A percentile compares a stretch with the other conserved stretches of the same genome.
Conservation (phyloP, 805 yeast genomes). For the Saccharomycopsis fibuligera region DNA sequence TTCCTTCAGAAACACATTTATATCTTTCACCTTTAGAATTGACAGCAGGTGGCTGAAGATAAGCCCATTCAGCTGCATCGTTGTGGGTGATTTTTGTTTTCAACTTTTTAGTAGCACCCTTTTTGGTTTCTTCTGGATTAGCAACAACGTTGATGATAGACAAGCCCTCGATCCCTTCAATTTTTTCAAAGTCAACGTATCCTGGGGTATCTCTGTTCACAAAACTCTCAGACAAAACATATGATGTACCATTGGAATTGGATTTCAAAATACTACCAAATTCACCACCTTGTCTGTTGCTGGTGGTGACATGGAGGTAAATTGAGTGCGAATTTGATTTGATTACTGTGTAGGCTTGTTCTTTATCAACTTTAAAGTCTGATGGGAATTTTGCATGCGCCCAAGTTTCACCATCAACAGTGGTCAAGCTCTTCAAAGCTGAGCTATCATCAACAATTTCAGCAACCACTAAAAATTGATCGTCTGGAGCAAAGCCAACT, state of each 20-base stretch:
- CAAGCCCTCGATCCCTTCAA: constrained; percentile 81
- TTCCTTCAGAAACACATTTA: constrained; percentile 40
- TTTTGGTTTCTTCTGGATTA: constrained; percentile 41
- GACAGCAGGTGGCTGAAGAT: constrained; percentile 57
- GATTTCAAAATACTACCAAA: constrained; percentile 81
- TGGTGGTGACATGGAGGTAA: constrained; percentile 77
- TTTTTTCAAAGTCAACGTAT: constrained; percentile 81
- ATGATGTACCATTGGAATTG: constrained; percentile 86
- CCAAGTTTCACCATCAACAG: constrained; percentile 70
- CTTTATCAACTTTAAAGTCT: constrained; percentile 49
- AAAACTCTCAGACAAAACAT: constrained; percentile 55
- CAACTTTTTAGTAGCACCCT: constrained; percentile 47
- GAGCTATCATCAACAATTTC: constrained; percentile 39
- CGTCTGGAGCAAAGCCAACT: constrained; percentile 68
- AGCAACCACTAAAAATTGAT: constrained; percentile 71
- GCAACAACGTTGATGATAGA: constrained; percentile 64
- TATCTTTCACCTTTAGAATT: constrained; percentile 57
- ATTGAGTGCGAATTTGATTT: constrained; percentile 67
- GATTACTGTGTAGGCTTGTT: constrained; percentile 72
- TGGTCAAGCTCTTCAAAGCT: constrained; percentile 60
- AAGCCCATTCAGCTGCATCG: constrained; percentile 88
- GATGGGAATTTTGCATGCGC: constrained; percentile 76
- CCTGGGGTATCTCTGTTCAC: constrained; percentile 75
- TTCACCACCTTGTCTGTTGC: constrained; percentile 42
- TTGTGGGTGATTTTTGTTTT: constrained; percentile 75